phyloP scores from a whole-genome alignment of 2,329 filamentous ascomycete species.

The Verruconis gallopava region DNA sequence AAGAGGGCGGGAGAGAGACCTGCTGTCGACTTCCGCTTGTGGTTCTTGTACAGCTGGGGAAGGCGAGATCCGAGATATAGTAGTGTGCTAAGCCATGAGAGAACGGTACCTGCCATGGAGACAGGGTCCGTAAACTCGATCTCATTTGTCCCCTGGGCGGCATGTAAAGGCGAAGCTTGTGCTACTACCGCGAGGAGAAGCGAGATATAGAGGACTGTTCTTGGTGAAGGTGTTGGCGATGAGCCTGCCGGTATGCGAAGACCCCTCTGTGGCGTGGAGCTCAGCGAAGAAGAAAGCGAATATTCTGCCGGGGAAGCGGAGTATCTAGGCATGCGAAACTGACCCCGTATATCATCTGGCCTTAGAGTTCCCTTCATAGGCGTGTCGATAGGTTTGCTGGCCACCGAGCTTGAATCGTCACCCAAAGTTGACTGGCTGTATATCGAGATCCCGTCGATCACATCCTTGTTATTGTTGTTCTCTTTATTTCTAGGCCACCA shows the following conservation, averaged over 20 bases:
- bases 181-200: slow-evolving; percentile 31
- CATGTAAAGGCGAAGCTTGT: slow-evolving; percentile 22
- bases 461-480: slow-evolving; percentile 4
- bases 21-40: slow-evolving; percentile 47
- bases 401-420: slow-evolving; percentile 3
- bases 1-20: slow-evolving; percentile 52
- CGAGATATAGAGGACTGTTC: slow-evolving; percentile 33
- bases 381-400: slow-evolving; percentile 7
- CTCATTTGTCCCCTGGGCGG: slow-evolving; percentile 9
- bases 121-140: slow-evolving; percentile 14
- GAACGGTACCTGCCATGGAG: slow-evolving; percentile 36
- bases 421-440: slow-evolving; percentile 5
- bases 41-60: slow-evolving; percentile 55
- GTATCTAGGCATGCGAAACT: slow-evolving; percentile 11
- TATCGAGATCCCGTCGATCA: slow-evolving; percentile 7
- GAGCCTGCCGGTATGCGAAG: slow-evolving; percentile 24
- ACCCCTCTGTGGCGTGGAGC: slow-evolving; percentile 16
- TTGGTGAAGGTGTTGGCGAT: slow-evolving; percentile 32
- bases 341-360: slow-evolving; percentile 2
- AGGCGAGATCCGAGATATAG: slow-evolving; percentile 47
- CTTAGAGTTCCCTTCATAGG: not conserved
- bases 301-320: slow-evolving; percentile 16
- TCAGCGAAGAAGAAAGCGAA: slow-evolving; percentile 1
- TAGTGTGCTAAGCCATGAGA: slow-evolving; percentile 44
- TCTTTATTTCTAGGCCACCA: slow-evolving; percentile 14